Conservation (phyloP, 2,329 filamentous ascomycete species). For the Mollisiaceae sp. region DNA sequence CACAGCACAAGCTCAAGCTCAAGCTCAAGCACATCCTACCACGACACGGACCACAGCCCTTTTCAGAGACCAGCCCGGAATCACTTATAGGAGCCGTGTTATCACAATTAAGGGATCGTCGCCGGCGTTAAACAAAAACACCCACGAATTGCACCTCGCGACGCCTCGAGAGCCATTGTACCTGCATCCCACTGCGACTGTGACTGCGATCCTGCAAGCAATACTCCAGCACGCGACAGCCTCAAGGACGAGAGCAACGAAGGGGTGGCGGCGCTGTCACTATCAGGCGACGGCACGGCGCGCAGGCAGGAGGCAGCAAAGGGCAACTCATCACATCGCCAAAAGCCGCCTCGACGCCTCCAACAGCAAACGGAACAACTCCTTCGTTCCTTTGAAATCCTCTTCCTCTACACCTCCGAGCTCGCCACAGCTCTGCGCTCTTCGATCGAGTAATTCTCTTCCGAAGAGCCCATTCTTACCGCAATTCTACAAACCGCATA, state of each 20-base stretch:
- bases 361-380: neutral
- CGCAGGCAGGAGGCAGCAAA: neutral
- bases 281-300: neutral
- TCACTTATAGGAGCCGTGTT: neutral
- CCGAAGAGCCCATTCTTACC: neutral
- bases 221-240: neutral
- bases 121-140: neutral
- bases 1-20: neutral
- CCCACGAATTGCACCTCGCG: neutral
- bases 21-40: neutral
- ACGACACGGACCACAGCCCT: conserved; percentile 5
- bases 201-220: neutral
- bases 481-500: neutral
- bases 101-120: conserved; percentile 1
- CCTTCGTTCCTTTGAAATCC: neutral
- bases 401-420: neutral
- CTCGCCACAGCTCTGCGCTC: neutral
- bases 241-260: neutral
- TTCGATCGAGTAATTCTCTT: too few relatives aligned
- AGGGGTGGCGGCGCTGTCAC: neutral
- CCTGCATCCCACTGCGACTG: conserved; percentile 2
- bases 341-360: conserved; percentile 4
- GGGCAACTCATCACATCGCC: conserved; percentile 5
- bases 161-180: neutral
- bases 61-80: conserved; percentile 11